Base-by-base conservation (phyloP, 345 rosid species). In the Sonneratia alba region DNA sequence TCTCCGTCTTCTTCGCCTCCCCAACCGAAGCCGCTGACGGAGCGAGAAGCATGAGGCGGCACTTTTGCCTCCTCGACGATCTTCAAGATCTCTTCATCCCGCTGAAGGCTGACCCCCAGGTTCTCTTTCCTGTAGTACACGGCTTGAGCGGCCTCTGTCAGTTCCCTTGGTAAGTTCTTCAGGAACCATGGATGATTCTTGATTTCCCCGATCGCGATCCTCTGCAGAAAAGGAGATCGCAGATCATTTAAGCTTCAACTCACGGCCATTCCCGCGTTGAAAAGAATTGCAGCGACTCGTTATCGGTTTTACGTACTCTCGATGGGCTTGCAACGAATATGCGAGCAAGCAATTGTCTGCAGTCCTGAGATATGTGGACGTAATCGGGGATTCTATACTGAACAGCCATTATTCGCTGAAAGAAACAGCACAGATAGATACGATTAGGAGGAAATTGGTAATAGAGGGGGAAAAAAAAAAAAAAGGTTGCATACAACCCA, bases 31-130 rank as follows among this genome's bases (percentile, higher is more conserved):
- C 79, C 76, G 36, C 76, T 67, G 24, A 72, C 59, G 8, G 79
- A 59, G 36, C 70, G 72, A 18, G 76, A 68, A 47, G 79, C 72
- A 0, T 73, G 76, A 49, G 76, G 79, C 21, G 77, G 73, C 21
- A 16, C 64, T 67, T 57, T 83, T 36, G 85, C 85, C 75, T 80
- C 85, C 64, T 83, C 80, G 69, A 83, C 80, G 19, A 83, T 83
- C 53, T 76, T 78, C 85, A 78, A 74, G 53, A 83, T 78, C 68
- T 80, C 81, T 55, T 83, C 83, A 13, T 61, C 70, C 11, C 75
- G 74, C 77, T 83, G 85, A 32, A 76, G 69, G 45, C 79, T 73
- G 16, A 72, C 72, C 12, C 72, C 71, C 16, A 56, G 13, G 67
- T 69, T 72, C n/a, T 70, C 78, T 57, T 56, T 76, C 40, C 71